A percentile compares a stretch with the other conserved stretches of the same genome.
Evolutionary conservation across 768 basidiomycete genomes (phyloP).

Genomic region (Boletus insuetus): DNA sequence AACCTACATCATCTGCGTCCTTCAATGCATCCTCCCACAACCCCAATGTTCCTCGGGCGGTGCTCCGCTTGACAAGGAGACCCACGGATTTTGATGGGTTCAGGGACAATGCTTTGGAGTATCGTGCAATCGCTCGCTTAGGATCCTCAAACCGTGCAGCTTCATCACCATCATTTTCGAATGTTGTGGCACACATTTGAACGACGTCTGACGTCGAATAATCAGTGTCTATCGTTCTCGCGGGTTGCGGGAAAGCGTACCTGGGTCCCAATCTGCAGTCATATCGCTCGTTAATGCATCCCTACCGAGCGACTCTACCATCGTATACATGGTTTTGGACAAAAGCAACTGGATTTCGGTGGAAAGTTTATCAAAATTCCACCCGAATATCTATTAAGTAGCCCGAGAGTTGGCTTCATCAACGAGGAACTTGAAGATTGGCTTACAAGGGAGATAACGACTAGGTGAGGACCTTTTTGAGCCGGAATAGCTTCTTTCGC

Average conservation of each 20-base stretch:
- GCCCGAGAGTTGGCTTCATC: too few relatives aligned
- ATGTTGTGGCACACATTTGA: background rate
- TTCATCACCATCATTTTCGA: too few relatives aligned
- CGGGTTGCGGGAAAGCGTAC: background rate
- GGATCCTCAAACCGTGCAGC: too few relatives aligned
- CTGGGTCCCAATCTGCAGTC: background rate
- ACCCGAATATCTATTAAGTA: background rate
- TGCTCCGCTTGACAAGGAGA: too few relatives aligned
- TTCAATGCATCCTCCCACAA: constrained; percentile 11
- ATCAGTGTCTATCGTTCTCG: background rate
- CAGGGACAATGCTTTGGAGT: too few relatives aligned
- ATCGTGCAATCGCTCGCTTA: too few relatives aligned
- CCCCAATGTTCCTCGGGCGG: too few relatives aligned
- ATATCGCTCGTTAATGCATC: background rate
- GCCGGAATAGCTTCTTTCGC: too few relatives aligned
- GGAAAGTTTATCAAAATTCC: background rate
- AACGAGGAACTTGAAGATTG: too few relatives aligned
- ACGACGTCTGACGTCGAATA: background rate
- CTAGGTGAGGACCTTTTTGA: too few relatives aligned
- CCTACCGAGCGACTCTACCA: background rate
- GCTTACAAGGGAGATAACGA: too few relatives aligned
- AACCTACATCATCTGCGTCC: constrained; percentile 16
- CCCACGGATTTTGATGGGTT: too few relatives aligned
- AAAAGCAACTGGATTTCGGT: background rate
- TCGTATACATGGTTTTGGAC: background rate